These are phyloP conservation scores for Pseudoscleropodium purum DNA, from an alignment of 225 moss, liverwort and hornwort species.

Conservation along the genomic window DNA sequence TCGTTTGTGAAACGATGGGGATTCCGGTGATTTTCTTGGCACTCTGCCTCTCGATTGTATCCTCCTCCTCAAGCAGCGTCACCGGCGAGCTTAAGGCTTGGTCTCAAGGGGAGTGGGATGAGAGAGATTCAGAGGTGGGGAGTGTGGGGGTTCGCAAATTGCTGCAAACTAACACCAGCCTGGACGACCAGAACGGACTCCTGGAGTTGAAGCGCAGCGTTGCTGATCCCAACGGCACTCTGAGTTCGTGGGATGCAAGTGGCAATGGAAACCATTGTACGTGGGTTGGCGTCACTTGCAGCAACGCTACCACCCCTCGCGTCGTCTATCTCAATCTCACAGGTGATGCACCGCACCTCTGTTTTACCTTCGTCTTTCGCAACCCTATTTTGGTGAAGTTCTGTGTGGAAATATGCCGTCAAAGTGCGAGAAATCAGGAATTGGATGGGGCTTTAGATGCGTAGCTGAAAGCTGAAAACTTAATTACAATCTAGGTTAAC, in stretches of 20 bases:
- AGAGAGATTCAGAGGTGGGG: not conserved
- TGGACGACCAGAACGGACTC: not conserved
- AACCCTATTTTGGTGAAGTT: not conserved
- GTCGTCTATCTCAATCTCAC: slow-evolving; percentile 16
- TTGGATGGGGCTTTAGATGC: too few relatives aligned
- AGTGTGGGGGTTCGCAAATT: not conserved
- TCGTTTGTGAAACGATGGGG: not conserved
- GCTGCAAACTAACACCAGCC: not conserved
- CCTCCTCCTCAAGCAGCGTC: not conserved
- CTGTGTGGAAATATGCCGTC: not conserved
- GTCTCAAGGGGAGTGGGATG: not conserved
- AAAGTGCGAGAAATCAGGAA: not conserved
- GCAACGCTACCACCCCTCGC: not conserved
- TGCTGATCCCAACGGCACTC: slow-evolving; percentile 10
- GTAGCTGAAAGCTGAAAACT: not conserved
- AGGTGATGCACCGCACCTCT: not conserved
- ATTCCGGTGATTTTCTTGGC: not conserved
- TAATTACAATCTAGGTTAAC: not conserved
- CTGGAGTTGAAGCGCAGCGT: slow-evolving; percentile 10
- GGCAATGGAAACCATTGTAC: slow-evolving; percentile 1
- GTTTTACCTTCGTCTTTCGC: not conserved
- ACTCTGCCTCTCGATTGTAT: not conserved
- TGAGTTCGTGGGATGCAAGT: not conserved
- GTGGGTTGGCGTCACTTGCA: slow-evolving; percentile 31
- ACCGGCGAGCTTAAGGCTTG: not conserved